Base-by-base conservation (phyloP, 305 asterid species). In the Fraxinus sp. region DNA sequence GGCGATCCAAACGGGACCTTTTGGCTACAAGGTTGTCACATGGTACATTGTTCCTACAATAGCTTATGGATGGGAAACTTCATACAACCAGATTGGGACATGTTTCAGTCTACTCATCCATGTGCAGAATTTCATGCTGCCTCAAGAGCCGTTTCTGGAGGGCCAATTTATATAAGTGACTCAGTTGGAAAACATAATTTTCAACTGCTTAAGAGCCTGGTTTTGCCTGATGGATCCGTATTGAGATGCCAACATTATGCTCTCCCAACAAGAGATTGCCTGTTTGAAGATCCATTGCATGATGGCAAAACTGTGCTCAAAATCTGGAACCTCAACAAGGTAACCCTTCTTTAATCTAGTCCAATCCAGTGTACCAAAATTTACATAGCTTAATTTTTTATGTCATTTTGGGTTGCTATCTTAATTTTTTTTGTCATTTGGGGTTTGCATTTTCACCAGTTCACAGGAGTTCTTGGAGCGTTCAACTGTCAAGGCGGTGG, bases 401-500 rank as follows among this genome's bases (percentile, higher is more conserved):
- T 36, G 41, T 36, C 41, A 36, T 36, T 36, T 36, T 36, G 41
- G 41, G 41, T 36, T 36, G 41, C 41, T 36, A 6, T 36, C 41
- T 36, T 36, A 36, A 36, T 46, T 46, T 46, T 13, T 46, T 3
- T 3, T 13, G 13, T 78, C 14, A 32, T 22, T 76, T 30, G 20
- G 49, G 85, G 85, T 30, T 30, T 64, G 72, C 30, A 64, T 46
- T 76, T 20, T 8, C 22, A 7, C 24, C 71, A 81, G 84, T 82
- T 76, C 78, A 30, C 78, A 8, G 79, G 76, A 71, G 79, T 78
- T 78, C 85, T 83, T 24, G 85, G 85, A 78, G 81, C 74, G 66
- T 81, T 81, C 36, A 81, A 81, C 77, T 81, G 84, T 28, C 84
- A 81, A 41, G 84, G 84, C 39, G 81, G 85, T 5, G 82, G 85